A percentile compares a stretch with the other conserved stretches of the same genome.
These are phyloP conservation scores for Moricandia arvensis DNA, from an alignment of 345 rosid species.

Conservation along the genomic window DNA sequence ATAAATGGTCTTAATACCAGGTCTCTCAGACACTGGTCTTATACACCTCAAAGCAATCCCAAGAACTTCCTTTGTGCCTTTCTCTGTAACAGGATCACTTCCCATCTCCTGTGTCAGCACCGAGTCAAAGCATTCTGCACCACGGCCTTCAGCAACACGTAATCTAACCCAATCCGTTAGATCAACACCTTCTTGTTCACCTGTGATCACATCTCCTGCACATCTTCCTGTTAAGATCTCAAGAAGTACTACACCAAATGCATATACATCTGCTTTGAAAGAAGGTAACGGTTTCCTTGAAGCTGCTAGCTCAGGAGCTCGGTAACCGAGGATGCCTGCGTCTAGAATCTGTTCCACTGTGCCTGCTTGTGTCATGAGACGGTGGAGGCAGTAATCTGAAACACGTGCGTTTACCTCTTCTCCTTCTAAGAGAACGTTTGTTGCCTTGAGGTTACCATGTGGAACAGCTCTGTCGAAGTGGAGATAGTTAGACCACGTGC, in stretches of 20 bases:
- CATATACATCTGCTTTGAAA: conserved; percentile 93
- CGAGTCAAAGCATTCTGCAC: conserved; percentile 66
- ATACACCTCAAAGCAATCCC: conserved; percentile 77
- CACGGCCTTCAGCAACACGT: conserved; percentile 61
- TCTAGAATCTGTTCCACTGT: conserved; percentile 90
- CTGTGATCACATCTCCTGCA: conserved; percentile 88
- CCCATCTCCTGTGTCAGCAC: conserved; percentile 51
- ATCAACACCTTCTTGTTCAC: conserved; percentile 73
- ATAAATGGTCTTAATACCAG: conserved; percentile 91
- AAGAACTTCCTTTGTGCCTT: conserved; percentile 89
- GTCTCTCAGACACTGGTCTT: conserved; percentile 81
- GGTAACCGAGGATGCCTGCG: conserved; percentile 88
- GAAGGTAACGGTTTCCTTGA: conserved; percentile 88
- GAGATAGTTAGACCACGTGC: conserved; percentile 98
- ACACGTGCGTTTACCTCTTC: conserved; percentile 90
- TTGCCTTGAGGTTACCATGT: conserved; percentile 91
- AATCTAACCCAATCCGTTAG: conserved; percentile 80
- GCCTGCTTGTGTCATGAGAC: conserved; percentile 95
- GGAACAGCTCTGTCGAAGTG: conserved; percentile 98
- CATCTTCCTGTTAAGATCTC: conserved; percentile 89
- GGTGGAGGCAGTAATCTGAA: conserved; percentile 92
- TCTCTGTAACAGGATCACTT: conserved; percentile 57
- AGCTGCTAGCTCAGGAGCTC: conserved; percentile 91
- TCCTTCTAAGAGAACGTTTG: conserved; percentile 85
- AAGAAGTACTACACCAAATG: conserved; percentile 76